phyloP scores from a whole-genome alignment of 495 filamentous ascomycete species.

The Filosporella fistucella region DNA sequence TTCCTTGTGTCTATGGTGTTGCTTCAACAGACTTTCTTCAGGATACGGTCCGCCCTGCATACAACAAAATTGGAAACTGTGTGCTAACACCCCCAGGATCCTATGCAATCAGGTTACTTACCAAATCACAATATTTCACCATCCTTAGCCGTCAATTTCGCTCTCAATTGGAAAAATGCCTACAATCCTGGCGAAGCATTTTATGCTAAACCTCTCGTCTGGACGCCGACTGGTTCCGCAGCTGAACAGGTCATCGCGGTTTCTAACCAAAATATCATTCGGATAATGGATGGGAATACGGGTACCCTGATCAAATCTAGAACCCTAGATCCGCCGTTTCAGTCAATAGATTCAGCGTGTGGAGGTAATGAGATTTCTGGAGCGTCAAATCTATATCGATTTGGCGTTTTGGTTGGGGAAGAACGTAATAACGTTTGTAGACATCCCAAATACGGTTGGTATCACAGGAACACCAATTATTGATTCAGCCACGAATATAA shows the following conservation, averaged over 20 bases:
- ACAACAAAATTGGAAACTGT: no score
- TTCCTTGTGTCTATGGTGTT: no score
- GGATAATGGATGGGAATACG: conserved; percentile 30
- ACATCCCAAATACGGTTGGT: conserved; percentile 28
- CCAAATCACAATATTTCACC: conserved; percentile 23
- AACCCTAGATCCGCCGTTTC: conserved; percentile 29
- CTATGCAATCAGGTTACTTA: conserved; percentile 19
- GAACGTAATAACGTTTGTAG: conserved; percentile 14
- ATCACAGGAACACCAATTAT: conserved; percentile 25
- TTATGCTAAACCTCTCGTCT: conserved; percentile 33
- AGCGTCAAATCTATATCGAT: no score
- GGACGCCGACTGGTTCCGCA: conserved; percentile 25
- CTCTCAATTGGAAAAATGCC: conserved; percentile 1
- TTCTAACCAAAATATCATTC: conserved; percentile 32
- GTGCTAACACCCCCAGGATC: no score
- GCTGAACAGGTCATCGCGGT: conserved; percentile 30
- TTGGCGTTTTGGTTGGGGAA: no score
- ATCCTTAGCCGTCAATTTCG: neutral
- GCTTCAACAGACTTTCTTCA: no score
- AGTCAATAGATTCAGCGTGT: conserved; percentile 28
- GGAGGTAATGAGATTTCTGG: no score
- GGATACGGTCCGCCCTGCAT: no score
- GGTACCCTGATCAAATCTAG: conserved; percentile 25
- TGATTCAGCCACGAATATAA: conserved; percentile 19
- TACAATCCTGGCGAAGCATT: conserved; percentile 18